Evolutionary conservation across 2,329 filamentous ascomycete species (phyloP), one percentile per base, ranked within the genome.

Genomic region (Xylaria polymorpha): DNA sequence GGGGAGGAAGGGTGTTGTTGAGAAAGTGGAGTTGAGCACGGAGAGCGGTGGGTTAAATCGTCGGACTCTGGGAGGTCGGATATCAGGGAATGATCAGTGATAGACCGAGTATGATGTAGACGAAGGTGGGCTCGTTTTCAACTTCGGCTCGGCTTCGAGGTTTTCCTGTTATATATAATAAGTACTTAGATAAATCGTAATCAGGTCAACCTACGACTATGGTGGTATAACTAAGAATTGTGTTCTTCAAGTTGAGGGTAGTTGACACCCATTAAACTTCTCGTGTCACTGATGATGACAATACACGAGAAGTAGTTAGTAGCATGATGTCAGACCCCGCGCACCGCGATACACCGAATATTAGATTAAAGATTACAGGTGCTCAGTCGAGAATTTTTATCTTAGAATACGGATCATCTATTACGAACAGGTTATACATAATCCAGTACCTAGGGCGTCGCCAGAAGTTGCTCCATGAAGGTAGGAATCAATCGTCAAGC

Each of bases 61-160:
- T 32, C 46, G 61, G 29, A 73, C 75, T 53, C 77, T 79, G 71
- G 78, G 80, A 75, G 67, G 67, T 41, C 59, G 69, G 57, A 39
- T 74, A 43, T 71, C 15, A 22, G 39, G 48, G 1, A 41, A 63
- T 39, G 57, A 32, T 32, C 58, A 46, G 37, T 37, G 53, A 41
- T 62, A 65, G 48, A 64, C 14, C 8, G n/a, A n/a, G 55, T 18
- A 15, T 55, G 10, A 12, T 15, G 8, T 20, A 1, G 18, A 50
- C 32, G 25, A n/a, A 51, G 25, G 15, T 15, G 4, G n/a, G 35
- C 51, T 37, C 51, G 4, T 18, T 18, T 29, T 25, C 48, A 51
- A 57, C 8, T 14, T 41, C 7, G 10, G 51, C 8, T 37, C 18
- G n/a, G 9, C 51, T 32, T 15, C 4, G 32, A 37, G 32, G 12